A percentile compares a stretch with the other conserved stretches of the same genome.
These are phyloP conservation scores for Aspergillus jensenii DNA, from an alignment of 2,329 filamentous ascomycete genomes.

Conservation along the genomic window DNA sequence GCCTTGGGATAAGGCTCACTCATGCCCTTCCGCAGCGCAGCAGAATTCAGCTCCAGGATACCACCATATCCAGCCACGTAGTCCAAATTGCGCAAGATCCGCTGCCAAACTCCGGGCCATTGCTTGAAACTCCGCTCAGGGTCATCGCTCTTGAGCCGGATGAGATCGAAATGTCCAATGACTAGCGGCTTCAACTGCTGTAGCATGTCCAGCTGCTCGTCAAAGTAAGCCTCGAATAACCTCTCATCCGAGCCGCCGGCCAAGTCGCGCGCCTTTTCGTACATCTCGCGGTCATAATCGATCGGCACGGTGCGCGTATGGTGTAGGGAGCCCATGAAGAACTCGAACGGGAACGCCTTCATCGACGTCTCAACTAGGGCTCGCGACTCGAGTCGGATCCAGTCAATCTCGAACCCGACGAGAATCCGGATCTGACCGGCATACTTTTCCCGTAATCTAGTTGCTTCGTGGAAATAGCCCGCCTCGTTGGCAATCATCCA, in stretches of 20 bases:
- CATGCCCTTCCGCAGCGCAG: conserved; percentile 84
- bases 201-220: conserved; percentile 82
- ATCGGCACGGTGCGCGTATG: conserved; percentile 86
- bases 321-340: conserved; percentile 91
- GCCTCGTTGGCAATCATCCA: conserved; percentile 48
- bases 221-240: conserved; percentile 84
- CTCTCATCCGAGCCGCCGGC: conserved; percentile 65
- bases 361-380: conserved; percentile 60
- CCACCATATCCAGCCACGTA: conserved; percentile 72
- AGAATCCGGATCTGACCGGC: conserved; percentile 70
- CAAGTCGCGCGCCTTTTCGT: conserved; percentile 59
- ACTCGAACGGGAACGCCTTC: conserved; percentile 67
- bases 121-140: conserved; percentile 61
- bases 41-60: conserved; percentile 85
- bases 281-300: conserved; percentile 74
- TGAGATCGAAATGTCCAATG: conserved; percentile 92
- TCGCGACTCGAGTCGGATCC: conserved; percentile 72
- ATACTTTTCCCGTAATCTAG: conserved; percentile 70
- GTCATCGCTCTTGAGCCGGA: conserved; percentile 73
- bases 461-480: conserved; percentile 74
- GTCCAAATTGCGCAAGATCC: conserved; percentile 70
- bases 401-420: conserved; percentile 91
- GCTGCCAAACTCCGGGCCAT: conserved; percentile 69
- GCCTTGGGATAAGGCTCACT: conserved; percentile 83
- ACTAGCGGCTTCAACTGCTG: conserved; percentile 68